Evolutionary conservation across 2,329 filamentous ascomycete species (phyloP).

Genomic region (Penicillium expansum): DNA sequence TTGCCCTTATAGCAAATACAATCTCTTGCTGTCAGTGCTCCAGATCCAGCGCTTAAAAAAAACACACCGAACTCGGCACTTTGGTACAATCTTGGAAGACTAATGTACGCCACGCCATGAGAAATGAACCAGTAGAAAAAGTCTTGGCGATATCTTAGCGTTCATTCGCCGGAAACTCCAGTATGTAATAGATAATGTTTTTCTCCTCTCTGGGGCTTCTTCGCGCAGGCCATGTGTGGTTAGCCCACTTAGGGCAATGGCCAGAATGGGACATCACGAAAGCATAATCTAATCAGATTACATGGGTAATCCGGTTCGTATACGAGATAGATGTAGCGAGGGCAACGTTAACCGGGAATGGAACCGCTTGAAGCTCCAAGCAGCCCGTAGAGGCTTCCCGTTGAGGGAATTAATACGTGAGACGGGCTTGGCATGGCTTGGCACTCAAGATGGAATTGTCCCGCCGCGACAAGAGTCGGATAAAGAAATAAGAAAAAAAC

Average conservation of each 20-base stretch:
- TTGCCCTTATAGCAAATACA: constrained; percentile 3
- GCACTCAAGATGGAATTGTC: not conserved
- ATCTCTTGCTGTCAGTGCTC: not conserved
- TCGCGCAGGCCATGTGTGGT: not conserved
- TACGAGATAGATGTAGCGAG: not conserved
- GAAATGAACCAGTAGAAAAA: not conserved
- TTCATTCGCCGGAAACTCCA: not conserved
- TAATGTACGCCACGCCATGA: constrained; percentile 1
- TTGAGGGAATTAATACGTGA: not conserved
- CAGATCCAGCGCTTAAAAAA: constrained; percentile 1
- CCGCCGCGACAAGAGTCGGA: not conserved
- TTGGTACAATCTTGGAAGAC: constrained; percentile 1
- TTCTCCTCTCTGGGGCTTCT: not conserved
- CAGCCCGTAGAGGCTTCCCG: not conserved
- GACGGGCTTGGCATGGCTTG: constrained; percentile 2
- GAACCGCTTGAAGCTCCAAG: constrained; percentile 1
- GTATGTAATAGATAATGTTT: too few species aligned
- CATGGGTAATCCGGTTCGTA: not conserved
- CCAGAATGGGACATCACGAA: not conserved
- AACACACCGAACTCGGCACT: constrained; percentile 5
- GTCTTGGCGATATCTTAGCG: constrained; percentile 4
- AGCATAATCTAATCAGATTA: constrained; percentile 13
- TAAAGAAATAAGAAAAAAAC: not conserved
- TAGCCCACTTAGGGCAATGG: not conserved
- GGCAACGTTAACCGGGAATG: not conserved